Conservation (phyloP, 2,329 filamentous ascomycete species). For the Chaetomiaceae sp. region DNA sequence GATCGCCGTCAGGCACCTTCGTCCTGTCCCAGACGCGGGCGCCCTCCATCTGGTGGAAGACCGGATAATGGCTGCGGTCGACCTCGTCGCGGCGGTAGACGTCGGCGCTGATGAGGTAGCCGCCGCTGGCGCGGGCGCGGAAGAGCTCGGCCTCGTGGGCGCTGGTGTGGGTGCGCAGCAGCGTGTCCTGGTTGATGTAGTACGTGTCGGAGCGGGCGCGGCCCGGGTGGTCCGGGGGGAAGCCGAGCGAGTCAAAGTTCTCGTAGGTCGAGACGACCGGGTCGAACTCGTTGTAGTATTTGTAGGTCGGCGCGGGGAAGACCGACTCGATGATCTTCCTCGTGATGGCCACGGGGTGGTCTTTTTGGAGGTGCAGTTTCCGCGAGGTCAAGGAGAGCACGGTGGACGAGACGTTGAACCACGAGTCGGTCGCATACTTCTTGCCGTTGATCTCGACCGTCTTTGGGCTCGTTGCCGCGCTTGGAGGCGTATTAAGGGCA, state of each 20-base stretch:
- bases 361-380: slow-evolving; percentile 79
- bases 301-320: slow-evolving; percentile 70
- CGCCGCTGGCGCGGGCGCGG: slow-evolving; percentile 64
- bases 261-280: slow-evolving; percentile 80
- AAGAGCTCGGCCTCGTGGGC: slow-evolving; percentile 87
- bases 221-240: slow-evolving; percentile 81
- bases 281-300: slow-evolving; percentile 71
- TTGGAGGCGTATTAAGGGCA: slow-evolving; percentile 5
- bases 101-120: slow-evolving; percentile 88
- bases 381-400: slow-evolving; percentile 72
- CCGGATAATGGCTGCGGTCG: slow-evolving; percentile 89
- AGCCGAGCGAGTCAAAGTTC: slow-evolving; percentile 97
- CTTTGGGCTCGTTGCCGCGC: slow-evolving; percentile 15
- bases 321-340: slow-evolving; percentile 86
- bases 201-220: slow-evolving; percentile 88
- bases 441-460: slow-evolving; percentile 57
- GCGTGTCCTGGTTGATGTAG: slow-evolving; percentile 80
- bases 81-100: slow-evolving; percentile 95
- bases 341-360: slow-evolving; percentile 89
- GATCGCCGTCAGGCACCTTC: slow-evolving; percentile 51
- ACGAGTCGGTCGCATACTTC: slow-evolving; percentile 65
- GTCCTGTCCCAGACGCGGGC: slow-evolving; percentile 81
- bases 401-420: slow-evolving; percentile 77
- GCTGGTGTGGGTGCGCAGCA: slow-evolving; percentile 89
- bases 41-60: slow-evolving; percentile 99